Evolutionary conservation across 768 basidiomycete genomes (phyloP), one percentile per base, ranked within the genome.

Genomic region (Agrocybe chaxingu): DNA sequence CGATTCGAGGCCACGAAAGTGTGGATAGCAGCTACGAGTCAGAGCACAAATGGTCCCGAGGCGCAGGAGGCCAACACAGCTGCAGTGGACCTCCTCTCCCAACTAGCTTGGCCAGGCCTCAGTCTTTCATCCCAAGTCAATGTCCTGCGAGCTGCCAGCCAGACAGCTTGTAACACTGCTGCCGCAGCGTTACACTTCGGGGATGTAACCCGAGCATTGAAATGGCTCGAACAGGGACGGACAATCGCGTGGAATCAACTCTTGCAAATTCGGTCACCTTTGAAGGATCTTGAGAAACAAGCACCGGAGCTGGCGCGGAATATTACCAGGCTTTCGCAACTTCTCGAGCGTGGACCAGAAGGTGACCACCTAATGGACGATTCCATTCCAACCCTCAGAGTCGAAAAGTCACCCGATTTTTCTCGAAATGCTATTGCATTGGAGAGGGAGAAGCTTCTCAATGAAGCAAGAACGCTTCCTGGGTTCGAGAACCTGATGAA

Each of bases 401-500:
- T 24, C 24, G 29, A 40, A 30, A 40, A 30, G 19, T 11, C n/a
- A 9, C n/a, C 6, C 7, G 12, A 13, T 9, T n/a, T 44, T 8
- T 7, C 42, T 7, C 30, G 32, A 16, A 45, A 43, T 33, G 18
- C 31, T 1, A 44, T 50, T 13, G 49, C 49, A 3, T 32, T 50
- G 7, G 42, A 50, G 32, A 43, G 49, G 11, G 49, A 50, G 7
- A 50, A 44, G 42, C 39, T 59, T 2, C 33, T 50, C 3, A 19
- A 41, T 8, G 31, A 46, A 31, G 51, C 50, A 5, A 45, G 52
- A 32, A 4, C 1, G 4, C 19, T 60, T 10, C 56, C 56, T 16
- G 66, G 64, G 8, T 68, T 71, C 48, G 54, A 62, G 18, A 50
- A 59, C 7, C 55, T 72, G 32, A 49, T 45, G n/a, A 63, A 64